A percentile compares a stretch with the other conserved stretches of the same genome.
Conservation (phyloP, 1,139 yeast species). For the Wickerhamomyces sp. region DNA sequence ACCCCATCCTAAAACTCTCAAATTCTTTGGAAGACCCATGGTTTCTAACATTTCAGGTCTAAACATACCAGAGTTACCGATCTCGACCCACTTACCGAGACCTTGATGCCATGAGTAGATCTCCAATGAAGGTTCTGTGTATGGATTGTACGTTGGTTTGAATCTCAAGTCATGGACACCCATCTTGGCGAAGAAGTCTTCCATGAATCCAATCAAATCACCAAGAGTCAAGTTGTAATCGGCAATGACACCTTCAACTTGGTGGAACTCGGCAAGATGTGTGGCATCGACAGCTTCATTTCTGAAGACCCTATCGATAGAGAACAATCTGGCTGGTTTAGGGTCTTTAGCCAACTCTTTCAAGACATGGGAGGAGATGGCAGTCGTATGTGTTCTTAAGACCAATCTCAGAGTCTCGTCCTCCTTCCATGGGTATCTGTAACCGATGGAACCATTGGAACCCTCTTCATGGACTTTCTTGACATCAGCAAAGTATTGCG, state of each 20-base stretch:
- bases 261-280: constrained; percentile 99
- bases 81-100: constrained; percentile 95
- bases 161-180: constrained; percentile 93
- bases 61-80: constrained; percentile 99
- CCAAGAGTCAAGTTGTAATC: constrained; percentile 94
- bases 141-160: constrained; percentile 98
- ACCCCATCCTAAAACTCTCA: constrained; percentile 98
- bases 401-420: constrained; percentile 89
- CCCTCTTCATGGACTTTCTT: constrained; percentile 86
- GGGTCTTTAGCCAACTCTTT: constrained; percentile 86
- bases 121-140: constrained; percentile 98
- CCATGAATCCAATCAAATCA: constrained; percentile 97
- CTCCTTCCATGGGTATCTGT: constrained; percentile 95
- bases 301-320: constrained; percentile 98
- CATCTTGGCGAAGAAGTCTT: constrained; percentile 94
- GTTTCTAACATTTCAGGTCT: constrained; percentile 99
- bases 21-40: constrained; percentile 93
- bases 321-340: constrained; percentile 85
- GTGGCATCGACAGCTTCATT: constrained; percentile 99
- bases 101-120: constrained; percentile 97
- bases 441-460: constrained; percentile 91
- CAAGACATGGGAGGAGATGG: constrained; percentile 84
- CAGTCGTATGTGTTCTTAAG: constrained; percentile 95
- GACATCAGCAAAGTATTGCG: constrained; percentile 69
- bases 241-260: constrained; percentile 98